phyloP scores from a whole-genome alignment of 148 eudicot species.

The Polygonum aviculare region DNA sequence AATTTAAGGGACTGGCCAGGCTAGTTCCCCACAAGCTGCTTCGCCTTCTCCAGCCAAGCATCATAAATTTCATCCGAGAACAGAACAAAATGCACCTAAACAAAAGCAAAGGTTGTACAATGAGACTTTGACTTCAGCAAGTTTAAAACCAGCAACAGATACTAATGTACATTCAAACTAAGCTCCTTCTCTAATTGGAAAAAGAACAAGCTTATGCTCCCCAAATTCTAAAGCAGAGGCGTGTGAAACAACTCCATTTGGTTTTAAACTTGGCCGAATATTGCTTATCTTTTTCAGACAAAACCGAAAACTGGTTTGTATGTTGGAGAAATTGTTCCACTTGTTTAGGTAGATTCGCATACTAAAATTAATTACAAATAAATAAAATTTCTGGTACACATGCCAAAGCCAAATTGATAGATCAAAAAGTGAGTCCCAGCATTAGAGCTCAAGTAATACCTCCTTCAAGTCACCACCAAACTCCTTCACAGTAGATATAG shows the following conservation, averaged over 20 bases:
- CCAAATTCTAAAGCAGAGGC: neutral
- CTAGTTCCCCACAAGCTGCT: conserved; percentile 7
- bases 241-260: neutral
- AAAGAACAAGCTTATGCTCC: too few species aligned
- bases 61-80: conserved; percentile 65
- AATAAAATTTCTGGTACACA: neutral
- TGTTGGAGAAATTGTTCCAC: neutral
- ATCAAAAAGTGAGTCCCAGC: neutral
- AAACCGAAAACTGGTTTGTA: neutral
- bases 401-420: neutral
- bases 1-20: neutral
- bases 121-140: neutral
- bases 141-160: neutral
- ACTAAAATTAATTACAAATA: neutral
- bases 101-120: conserved; percentile 3
- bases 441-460: conserved; percentile 30
- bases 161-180: neutral
- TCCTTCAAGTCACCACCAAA: conserved; percentile 50
- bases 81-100: conserved; percentile 84
- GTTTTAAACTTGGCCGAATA: neutral
- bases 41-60: conserved; percentile 63
- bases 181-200: too few species aligned
- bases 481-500: conserved; percentile 63
- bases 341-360: neutral
- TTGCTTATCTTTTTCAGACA: neutral